These are phyloP conservation scores for Ceriops tagal DNA, from an alignment of 345 rosid genomes.

Conservation along the genomic window DNA sequence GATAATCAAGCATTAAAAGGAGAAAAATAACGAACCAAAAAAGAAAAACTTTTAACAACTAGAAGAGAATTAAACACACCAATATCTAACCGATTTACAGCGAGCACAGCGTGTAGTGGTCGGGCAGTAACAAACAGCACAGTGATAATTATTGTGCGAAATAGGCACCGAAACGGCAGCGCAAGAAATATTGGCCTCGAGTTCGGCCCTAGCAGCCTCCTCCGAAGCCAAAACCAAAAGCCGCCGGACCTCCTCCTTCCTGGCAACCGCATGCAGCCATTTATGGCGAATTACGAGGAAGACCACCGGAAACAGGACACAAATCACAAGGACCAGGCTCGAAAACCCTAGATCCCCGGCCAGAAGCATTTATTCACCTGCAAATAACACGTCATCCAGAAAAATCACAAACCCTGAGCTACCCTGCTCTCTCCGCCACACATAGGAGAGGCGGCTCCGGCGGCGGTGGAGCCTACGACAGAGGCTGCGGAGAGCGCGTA, in stretches of 20 bases:
- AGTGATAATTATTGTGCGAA: slow-evolving; percentile 37
- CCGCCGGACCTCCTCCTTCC: slow-evolving; percentile 71
- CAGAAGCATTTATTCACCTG: slow-evolving; percentile 72
- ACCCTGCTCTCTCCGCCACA: slow-evolving; percentile 41
- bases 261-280: slow-evolving; percentile 61
- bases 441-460: slow-evolving; percentile 39
- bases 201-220: slow-evolving; percentile 85
- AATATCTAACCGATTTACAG: slow-evolving; percentile 86
- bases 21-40: neutral
- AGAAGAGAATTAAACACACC: slow-evolving; percentile 46
- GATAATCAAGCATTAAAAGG: neutral
- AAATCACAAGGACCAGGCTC: slow-evolving; percentile 59
- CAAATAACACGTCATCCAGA: slow-evolving; percentile 39
- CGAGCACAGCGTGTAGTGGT: slow-evolving; percentile 82
- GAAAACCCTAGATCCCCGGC: slow-evolving; percentile 84
- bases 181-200: slow-evolving; percentile 56
- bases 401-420: slow-evolving; percentile 28
- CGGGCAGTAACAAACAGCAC: slow-evolving; percentile 69
- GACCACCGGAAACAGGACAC: slow-evolving; percentile 44
- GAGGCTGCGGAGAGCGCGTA: slow-evolving; percentile 22
- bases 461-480: neutral
- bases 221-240: slow-evolving; percentile 73
- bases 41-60: neutral
- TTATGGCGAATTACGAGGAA: slow-evolving; percentile 49
- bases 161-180: slow-evolving; percentile 20